Evolutionary conservation across 495 filamentous ascomycete species (phyloP), one percentile per base, ranked within the genome.

Genomic region (Lasiosphaeriaceae sp.): DNA sequence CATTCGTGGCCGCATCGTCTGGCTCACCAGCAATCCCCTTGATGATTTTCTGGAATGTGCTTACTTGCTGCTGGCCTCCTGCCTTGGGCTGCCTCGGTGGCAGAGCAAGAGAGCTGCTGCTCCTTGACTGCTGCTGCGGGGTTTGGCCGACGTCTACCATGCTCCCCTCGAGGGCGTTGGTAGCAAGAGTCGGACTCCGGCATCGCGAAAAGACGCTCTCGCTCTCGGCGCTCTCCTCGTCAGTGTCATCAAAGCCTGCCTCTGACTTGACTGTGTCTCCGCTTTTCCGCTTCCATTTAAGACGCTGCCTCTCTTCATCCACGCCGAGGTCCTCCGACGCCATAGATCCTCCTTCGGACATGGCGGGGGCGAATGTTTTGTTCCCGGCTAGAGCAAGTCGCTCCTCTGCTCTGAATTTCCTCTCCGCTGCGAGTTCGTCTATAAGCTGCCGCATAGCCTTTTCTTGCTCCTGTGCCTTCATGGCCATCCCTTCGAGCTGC

Each of bases 401-500:
- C 55, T 83, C 84, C 56, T 80, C 78, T 16, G 75, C 67, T 16
- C 85, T 75, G 12, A 75, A 57, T 41, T 71, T 73, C 60, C 79
- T 79, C 65, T 92, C 89, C 1, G 77, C 70, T 19, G 77, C 79
- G 5, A 93, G 68, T 57, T 90, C 84, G 12, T 82, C 79, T 1
- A 83, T 80, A 58, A 92, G 76, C 47, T 74, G 72, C 64, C 77
- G 74, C 81, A 90, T 86, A 46, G 75, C 79, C 50, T 71, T 67
- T 61, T 91, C 86, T 59, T 89, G 86, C 61, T 86, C 81, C 0
- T 74, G 69, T 0, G 85, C 84, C 60, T 84, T 81, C n/a, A 73
- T 77, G 1, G 89, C 83, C 84, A 93, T 86, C 35, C 82, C 84
- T 66, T 92, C 87, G 7, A 96, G 75, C 70, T 96, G 90, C 51